phyloP scores from a whole-genome alignment of 2,329 filamentous ascomycete species.

The Aspergillus sp. region DNA sequence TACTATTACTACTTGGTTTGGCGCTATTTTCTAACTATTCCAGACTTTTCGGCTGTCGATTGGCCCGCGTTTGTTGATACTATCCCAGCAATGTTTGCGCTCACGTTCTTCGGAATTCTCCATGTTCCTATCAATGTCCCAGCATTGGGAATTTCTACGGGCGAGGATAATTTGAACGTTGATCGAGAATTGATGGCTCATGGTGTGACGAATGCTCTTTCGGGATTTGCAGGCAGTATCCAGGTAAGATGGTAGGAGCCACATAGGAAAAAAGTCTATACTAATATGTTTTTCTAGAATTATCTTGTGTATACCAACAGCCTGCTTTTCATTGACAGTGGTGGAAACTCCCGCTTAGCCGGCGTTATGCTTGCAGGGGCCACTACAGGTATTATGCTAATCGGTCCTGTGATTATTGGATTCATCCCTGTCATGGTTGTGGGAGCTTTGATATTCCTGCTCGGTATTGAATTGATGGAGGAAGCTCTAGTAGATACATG shows the following conservation, averaged over 20 bases:
- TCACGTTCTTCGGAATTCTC: constrained; percentile 95
- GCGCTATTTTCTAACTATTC: constrained; percentile 2
- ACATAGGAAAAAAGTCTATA: not conserved
- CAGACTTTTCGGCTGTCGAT: constrained; percentile 77
- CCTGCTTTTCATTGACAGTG: constrained; percentile 91
- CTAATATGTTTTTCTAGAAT: constrained; percentile 60
- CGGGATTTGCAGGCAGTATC: constrained; percentile 83
- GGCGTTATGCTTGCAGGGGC: constrained; percentile 79
- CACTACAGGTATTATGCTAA: constrained; percentile 78
- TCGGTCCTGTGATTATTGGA: constrained; percentile 84
- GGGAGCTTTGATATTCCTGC: constrained; percentile 87
- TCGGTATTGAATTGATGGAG: constrained; percentile 86
- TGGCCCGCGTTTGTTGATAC: constrained; percentile 82
- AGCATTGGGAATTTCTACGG: constrained; percentile 82
- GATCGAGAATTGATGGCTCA: constrained; percentile 91
- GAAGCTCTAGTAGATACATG: constrained; percentile 88
- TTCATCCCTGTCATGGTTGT: constrained; percentile 98
- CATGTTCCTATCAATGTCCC: constrained; percentile 99
- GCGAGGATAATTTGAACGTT: constrained; percentile 88
- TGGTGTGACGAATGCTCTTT: constrained; percentile 88
- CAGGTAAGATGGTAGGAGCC: constrained; percentile 44
- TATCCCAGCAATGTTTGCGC: constrained; percentile 89
- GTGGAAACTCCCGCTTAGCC: constrained; percentile 81
- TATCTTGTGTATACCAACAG: constrained; percentile 98
- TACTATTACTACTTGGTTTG: not conserved